Conservation (phyloP, 164 flowering plant genomes). For the Euptelea pleiosperma region DNA sequence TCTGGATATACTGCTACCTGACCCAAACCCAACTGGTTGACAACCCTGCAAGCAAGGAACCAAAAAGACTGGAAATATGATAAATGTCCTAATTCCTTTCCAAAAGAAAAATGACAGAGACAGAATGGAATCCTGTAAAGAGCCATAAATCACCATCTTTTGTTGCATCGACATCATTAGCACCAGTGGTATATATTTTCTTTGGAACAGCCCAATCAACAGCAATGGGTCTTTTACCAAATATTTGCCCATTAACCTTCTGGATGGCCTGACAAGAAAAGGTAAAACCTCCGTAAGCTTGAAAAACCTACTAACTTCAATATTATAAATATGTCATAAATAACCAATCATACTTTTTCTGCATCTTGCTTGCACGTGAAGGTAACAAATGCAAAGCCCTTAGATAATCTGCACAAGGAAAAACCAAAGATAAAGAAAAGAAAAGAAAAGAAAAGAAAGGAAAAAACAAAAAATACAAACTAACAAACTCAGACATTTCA, state of each 20-base stretch:
- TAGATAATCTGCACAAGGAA: constrained; percentile 51
- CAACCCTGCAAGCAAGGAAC: too few relatives aligned
- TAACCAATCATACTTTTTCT: constrained; percentile 55
- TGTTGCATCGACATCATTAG: constrained; percentile 22
- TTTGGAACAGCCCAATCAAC: constrained; percentile 99
- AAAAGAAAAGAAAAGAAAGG: background rate
- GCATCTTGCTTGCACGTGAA: constrained; percentile 91
- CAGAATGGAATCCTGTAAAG: background rate
- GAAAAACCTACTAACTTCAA: background rate
- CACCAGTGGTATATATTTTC: constrained; percentile 55
- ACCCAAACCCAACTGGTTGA: background rate
- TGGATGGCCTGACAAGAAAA: constrained; percentile 61
- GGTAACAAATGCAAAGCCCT: constrained; percentile 92
- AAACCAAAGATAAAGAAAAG: background rate
- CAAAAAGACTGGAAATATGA: too few relatives aligned
- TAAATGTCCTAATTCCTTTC: background rate
- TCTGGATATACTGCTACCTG: too few relatives aligned
- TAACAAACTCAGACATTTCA: too few relatives aligned
- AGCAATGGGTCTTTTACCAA: constrained; percentile 80
- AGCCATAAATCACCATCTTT: constrained; percentile 46
- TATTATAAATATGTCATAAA: background rate
- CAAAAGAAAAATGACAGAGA: background rate
- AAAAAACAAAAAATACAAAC: background rate
- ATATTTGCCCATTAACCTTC: constrained; percentile 67
- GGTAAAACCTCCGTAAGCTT: background rate